Evolutionary conservation across 495 filamentous ascomycete genomes (phyloP).

Genomic region (Thozetella sp.): DNA sequence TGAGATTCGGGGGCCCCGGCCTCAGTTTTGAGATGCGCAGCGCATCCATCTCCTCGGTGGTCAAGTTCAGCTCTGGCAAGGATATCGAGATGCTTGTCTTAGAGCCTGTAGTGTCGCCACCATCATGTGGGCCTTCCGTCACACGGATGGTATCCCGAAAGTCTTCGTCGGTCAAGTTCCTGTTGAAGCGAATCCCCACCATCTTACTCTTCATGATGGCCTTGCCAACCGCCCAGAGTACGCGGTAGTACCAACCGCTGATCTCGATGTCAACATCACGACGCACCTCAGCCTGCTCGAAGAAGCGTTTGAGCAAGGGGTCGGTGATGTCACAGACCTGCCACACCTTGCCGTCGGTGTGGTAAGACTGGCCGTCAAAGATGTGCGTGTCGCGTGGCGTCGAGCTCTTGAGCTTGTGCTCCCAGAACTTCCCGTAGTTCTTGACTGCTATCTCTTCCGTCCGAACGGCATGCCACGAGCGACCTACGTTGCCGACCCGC

Average conservation of each 20-base stretch:
- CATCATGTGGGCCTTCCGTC: constrained; percentile 24
- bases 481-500: constrained; percentile 40
- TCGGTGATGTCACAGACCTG: constrained; percentile 92
- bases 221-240: constrained; percentile 77
- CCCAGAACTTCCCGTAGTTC: constrained; percentile 33
- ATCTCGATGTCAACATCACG: constrained; percentile 54
- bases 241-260: constrained; percentile 82
- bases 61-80: constrained; percentile 53
- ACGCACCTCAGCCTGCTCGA: constrained; percentile 47
- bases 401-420: constrained; percentile 27
- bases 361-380: constrained; percentile 74
- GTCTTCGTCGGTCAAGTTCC: constrained; percentile 51
- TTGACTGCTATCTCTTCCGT: constrained; percentile 25
- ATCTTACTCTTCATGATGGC: constrained; percentile 87
- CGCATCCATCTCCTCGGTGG: constrained; percentile 36
- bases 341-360: constrained; percentile 81
- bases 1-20: constrained; percentile 16
- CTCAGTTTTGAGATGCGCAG: constrained; percentile 24
- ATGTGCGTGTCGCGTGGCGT: constrained; percentile 60
- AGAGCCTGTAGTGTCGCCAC: constrained; percentile 34
- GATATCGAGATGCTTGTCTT: constrained; percentile 48
- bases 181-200: constrained; percentile 44
- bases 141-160: constrained; percentile 45
- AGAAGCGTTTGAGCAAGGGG: constrained; percentile 60
- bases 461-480: constrained; percentile 41